Evolutionary conservation across 495 filamentous ascomycete species (phyloP).

Genomic region (Annulohypoxylon nitens): DNA sequence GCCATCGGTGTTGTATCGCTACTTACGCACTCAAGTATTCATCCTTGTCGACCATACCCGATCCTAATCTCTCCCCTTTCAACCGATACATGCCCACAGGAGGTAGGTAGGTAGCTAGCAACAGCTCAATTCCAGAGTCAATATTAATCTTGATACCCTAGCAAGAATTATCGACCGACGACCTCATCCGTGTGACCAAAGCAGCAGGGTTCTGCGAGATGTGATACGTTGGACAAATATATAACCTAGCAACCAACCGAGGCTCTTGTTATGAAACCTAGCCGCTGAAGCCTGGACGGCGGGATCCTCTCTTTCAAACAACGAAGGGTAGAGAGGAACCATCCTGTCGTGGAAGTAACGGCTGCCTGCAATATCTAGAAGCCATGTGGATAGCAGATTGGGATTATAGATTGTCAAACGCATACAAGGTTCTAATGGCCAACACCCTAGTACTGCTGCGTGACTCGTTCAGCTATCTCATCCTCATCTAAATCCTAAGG

Average conservation of each 20-base stretch:
- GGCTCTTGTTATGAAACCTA: conserved; percentile 15
- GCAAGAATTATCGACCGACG: conserved; percentile 17
- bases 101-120: not conserved
- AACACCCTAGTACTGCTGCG: not conserved
- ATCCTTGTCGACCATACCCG: not conserved
- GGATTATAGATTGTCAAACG: conserved; percentile 1
- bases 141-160: not conserved
- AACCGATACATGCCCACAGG: not conserved
- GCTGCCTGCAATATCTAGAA: conserved; percentile 35
- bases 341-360: conserved; percentile 38
- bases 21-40: not conserved
- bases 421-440: not conserved
- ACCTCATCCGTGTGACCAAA: conserved; percentile 36
- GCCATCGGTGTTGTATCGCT: not conserved
- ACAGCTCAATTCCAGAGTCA: not conserved
- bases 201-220: conserved; percentile 12
- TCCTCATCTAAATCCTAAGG: not conserved
- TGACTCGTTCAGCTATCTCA: not conserved
- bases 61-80: not conserved
- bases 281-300: conserved; percentile 1
- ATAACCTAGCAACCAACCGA: conserved; percentile 11
- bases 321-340: conserved; percentile 1
- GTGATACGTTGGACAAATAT: conserved; percentile 40
- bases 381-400: conserved; percentile 11
- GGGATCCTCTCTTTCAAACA: not conserved